Conservation (phyloP, 345 rosid species). For the Eucalyptus regnans region DNA sequence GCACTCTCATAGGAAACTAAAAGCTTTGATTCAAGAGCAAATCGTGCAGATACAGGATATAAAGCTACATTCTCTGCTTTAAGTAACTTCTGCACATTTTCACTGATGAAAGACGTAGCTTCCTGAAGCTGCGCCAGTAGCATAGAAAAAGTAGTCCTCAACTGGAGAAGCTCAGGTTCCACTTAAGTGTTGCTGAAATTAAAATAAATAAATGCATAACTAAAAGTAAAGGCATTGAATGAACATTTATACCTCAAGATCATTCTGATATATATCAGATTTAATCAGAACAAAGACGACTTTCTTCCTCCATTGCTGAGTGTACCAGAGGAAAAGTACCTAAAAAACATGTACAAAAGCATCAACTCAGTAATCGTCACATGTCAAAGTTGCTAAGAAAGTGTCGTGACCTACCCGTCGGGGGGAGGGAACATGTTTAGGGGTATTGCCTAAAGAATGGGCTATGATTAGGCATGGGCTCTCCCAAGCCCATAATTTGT, state of each 20-base stretch:
- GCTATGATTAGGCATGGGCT: too few species aligned
- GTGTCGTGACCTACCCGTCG: too few species aligned
- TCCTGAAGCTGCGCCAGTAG: slow-evolving; percentile 64
- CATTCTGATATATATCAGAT: slow-evolving; percentile 76
- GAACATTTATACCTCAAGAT: slow-evolving; percentile 45
- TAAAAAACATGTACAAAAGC: slow-evolving; percentile 3
- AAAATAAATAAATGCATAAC: not conserved
- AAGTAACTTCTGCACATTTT: slow-evolving; percentile 65
- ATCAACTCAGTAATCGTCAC: not conserved
- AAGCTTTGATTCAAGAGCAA: slow-evolving; percentile 76
- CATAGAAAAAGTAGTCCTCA: not conserved
- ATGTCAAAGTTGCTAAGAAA: not conserved
- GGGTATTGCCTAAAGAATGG: too few species aligned
- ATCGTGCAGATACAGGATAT: slow-evolving; percentile 78
- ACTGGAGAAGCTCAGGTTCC: not conserved
- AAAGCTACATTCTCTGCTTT: slow-evolving; percentile 54
- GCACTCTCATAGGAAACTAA: slow-evolving; percentile 28
- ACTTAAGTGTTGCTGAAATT: not conserved
- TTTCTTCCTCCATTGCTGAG: slow-evolving; percentile 94
- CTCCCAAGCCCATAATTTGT: too few species aligned
- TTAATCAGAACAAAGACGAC: slow-evolving; percentile 82
- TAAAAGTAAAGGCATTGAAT: not conserved
- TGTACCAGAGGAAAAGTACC: slow-evolving; percentile 87
- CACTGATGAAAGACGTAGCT: slow-evolving; percentile 65
- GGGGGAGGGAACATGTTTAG: too few species aligned